Percentiles rank a stretch among this genome's conserved stretches.
Evolutionary conservation across 2,329 filamentous ascomycete species (phyloP).

Genomic region (Cercospora brassicicola): DNA sequence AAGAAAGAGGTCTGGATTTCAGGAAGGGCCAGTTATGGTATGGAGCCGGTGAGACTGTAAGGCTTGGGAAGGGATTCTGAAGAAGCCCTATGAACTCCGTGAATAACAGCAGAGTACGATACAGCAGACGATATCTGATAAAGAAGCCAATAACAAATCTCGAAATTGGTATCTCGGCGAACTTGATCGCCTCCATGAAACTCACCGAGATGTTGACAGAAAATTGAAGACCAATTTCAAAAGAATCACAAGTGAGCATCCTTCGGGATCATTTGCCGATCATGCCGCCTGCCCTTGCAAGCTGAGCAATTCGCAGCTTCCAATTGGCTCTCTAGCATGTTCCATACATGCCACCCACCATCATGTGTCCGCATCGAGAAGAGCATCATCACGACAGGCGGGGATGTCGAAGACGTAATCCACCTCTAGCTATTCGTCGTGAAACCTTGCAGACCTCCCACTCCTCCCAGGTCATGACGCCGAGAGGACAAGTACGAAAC

Average conservation of each 20-base stretch:
- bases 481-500: constrained; percentile 1
- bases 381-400: constrained; percentile 11
- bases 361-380: constrained; percentile 7
- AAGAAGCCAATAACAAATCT: not conserved
- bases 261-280: constrained; percentile 12
- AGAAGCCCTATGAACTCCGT: not conserved
- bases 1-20: constrained; percentile 77
- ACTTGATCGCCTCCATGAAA: not conserved
- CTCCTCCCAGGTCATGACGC: not conserved
- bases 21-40: constrained; percentile 82
- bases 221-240: not conserved
- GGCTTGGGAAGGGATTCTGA: constrained; percentile 53
- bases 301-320: constrained; percentile 12
- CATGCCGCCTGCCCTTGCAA: not conserved
- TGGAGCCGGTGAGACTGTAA: constrained; percentile 68
- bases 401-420: constrained; percentile 19
- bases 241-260: not conserved
- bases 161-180: not conserved
- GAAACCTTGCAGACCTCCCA: constrained; percentile 8
- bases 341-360: constrained; percentile 4
- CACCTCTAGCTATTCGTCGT: not conserved
- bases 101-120: not conserved
- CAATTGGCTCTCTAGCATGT: constrained; percentile 5
- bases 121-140: not conserved
- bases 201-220: not conserved